Evolutionary conservation across 225 moss, liverwort and hornwort species (phyloP).

Genomic region (Takakia lepidozioides): DNA sequence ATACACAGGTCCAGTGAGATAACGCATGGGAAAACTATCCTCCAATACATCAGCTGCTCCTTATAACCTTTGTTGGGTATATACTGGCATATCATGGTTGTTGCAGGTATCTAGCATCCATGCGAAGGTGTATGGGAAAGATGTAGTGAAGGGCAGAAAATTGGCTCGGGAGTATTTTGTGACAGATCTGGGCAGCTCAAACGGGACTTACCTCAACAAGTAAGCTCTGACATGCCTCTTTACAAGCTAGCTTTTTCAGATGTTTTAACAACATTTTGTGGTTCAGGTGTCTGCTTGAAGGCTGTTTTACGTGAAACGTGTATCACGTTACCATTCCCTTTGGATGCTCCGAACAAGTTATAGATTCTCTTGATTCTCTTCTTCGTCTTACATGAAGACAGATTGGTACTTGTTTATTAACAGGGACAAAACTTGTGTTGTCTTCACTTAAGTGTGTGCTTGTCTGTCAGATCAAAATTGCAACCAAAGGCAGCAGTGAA

Average conservation of each 20-base stretch:
- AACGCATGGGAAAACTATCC: no score
- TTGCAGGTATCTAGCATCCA: conserved; percentile 1
- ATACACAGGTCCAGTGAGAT: no score
- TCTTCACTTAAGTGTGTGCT: neutral
- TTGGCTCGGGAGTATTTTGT: neutral
- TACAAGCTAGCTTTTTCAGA: no score
- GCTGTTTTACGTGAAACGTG: no score
- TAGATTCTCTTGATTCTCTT: no score
- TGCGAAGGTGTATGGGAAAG: conserved; percentile 3
- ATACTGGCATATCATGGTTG: neutral
- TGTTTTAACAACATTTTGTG: no score
- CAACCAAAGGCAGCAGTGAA: neutral
- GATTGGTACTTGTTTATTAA: no score
- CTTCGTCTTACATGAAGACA: no score
- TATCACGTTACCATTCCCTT: neutral
- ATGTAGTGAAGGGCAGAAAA: neutral
- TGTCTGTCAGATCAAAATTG: neutral
- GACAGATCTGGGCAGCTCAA: conserved; percentile 2
- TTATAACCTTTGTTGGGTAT: no score
- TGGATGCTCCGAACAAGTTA: neutral
- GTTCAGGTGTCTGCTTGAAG: no score
- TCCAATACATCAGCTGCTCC: no score
- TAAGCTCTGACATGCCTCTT: neutral
- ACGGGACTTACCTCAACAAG: conserved; percentile 2
- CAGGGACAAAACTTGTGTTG: neutral